Base-by-base conservation (phyloP, 202 grass and related monocot genomes). In the Schoenoplectus triqueter region DNA sequence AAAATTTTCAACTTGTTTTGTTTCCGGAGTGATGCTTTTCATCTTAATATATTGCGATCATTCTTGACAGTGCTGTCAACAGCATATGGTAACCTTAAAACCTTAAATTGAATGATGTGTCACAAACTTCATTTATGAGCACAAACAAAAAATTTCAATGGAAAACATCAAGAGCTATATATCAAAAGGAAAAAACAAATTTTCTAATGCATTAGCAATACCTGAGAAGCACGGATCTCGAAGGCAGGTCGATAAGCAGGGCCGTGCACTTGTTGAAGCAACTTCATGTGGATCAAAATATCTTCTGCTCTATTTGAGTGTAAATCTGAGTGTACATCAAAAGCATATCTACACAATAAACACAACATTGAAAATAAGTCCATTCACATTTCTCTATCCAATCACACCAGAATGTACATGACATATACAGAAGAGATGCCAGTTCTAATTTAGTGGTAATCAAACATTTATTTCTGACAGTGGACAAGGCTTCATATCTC, bases 241-340 rank as follows among this genome's bases (percentile, higher is more conserved):
- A 89, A 89, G 20, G 14, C 78, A 62, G 84, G 78, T 80, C 31
- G 52, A 10, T 89, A 77, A 46, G 78, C 78, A 89, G 87, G 67
- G 20, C 46, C 66, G 14, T 13, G 59, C 41, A 78, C 87, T 48
- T 74, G 78, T 45, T 89, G 54, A 63, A 89, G 77, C 69, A 89
- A 78, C 22, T 78, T 89, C 78, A 86, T 89, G 84, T 89, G 87
- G 5, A 81, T 80, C 77, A 89, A 86, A 6, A 89, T 83, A 78
- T 89, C 87, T 69, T 86, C 87, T 22, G 79, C 77, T 81, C 69
- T 89, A 31, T 89, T 83, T 63, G 85, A 76, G 45, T 83, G 85
- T 19, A 86, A 62, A 83, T 86, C 87, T 19, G 85, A 76, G 54
- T 86, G 80, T 13, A 86, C 79, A 86, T 89, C 87, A 72, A 86